Evolutionary conservation across 257 asterid species (phyloP).

Genomic region (Hygrophila difformis): DNA sequence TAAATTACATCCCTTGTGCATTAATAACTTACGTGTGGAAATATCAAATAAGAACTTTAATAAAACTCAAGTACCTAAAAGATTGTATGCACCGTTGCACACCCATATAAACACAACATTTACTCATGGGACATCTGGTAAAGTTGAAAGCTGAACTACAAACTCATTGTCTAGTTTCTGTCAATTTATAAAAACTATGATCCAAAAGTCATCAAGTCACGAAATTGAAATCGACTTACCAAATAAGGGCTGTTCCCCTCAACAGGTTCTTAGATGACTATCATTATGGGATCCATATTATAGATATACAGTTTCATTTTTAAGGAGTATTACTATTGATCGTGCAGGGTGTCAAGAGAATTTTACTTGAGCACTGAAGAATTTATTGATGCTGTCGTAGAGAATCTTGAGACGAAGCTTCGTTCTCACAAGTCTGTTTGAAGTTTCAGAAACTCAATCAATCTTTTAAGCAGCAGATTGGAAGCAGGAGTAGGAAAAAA

Average conservation of each 20-base stretch:
- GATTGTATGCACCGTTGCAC: no score
- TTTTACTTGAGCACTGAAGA: slow-evolving; percentile 70
- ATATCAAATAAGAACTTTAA: neutral
- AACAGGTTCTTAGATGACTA: neutral
- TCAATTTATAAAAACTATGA: no score
- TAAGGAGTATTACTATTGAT: slow-evolving; percentile 8
- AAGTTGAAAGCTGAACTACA: no score
- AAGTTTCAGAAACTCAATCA: no score
- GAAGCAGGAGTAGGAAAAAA: no score
- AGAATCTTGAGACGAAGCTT: slow-evolving; percentile 47
- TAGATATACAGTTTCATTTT: slow-evolving; percentile 8
- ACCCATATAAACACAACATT: neutral
- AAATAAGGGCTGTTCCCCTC: no score
- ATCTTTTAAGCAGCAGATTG: no score
- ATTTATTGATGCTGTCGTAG: slow-evolving; percentile 68
- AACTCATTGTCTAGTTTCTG: no score
- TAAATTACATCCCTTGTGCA: neutral
- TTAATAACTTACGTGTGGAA: neutral
- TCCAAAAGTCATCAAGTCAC: no score
- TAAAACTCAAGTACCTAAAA: neutral
- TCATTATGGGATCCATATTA: neutral
- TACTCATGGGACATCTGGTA: no score
- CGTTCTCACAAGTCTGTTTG: slow-evolving; percentile 25
- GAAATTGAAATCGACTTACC: no score
- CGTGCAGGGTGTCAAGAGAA: slow-evolving; percentile 67